Evolutionary conservation across 2,329 filamentous ascomycete species (phyloP).

Genomic region (Eutypa lata): DNA sequence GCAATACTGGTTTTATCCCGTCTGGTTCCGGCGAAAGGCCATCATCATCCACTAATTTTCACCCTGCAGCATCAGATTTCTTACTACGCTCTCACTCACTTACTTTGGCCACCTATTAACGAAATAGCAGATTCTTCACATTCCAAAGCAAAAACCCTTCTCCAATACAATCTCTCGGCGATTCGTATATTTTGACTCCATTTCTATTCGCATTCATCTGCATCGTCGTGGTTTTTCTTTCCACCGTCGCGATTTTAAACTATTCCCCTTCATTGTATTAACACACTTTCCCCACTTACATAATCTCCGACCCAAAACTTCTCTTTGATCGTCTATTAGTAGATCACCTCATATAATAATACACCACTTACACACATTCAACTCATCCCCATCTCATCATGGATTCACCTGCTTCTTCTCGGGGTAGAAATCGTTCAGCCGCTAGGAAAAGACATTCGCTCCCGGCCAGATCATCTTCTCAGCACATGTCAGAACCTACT

Average conservation of each 20-base stretch:
- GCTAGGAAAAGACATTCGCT: conserved; percentile 25
- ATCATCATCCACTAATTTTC: neutral
- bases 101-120: neutral
- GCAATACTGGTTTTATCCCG: neutral
- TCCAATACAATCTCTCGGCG: neutral
- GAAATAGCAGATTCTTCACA: neutral
- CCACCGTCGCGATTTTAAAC: neutral
- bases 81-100: neutral
- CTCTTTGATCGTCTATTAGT: conserved; percentile 12
- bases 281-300: conserved; percentile 29
- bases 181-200: neutral
- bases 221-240: neutral
- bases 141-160: neutral
- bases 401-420: conserved; percentile 24
- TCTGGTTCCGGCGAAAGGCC: neutral
- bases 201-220: neutral
- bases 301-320: conserved; percentile 28
- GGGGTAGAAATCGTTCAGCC: conserved; percentile 23
- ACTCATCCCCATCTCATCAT: conserved; percentile 12
- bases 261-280: neutral
- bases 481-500: conserved; percentile 14
- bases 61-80: neutral
- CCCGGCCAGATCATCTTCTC: conserved; percentile 17
- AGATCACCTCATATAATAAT: conserved; percentile 13
- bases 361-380: conserved; percentile 11